Evolutionary conservation across 768 basidiomycete species (phyloP), one percentile per base, ranked within the genome.

Genomic region (Phylloporus arenicola): DNA sequence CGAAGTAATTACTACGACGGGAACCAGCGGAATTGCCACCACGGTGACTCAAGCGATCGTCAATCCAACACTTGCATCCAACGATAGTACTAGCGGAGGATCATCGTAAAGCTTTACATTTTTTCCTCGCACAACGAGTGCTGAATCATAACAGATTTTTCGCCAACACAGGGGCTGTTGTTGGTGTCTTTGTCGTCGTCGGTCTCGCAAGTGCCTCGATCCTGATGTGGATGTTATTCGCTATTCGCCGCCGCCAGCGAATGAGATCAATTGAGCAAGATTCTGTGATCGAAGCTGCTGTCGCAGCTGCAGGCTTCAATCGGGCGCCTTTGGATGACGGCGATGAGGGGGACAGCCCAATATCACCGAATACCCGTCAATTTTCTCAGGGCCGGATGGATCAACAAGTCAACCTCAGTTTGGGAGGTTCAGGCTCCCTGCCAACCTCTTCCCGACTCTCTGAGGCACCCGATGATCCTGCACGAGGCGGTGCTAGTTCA

Each of bases 151-250:
- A 29, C 51, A 90, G 88, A 49, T 98, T 96, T 72, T 94, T 95
- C 69, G 67, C 67, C 44, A 89, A 95, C 63, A 88, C 85, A 20
- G 92, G 92, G 17, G 94, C 92, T 11, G 92, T 97, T 3, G 86
- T 86, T 1, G 95, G 89, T 40, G 88, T 92, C 8, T 98, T 96
- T 60, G 81, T 91, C 34, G 82, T 92, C 14, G 88, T 94, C 16
- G 94, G 92, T 25, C 75, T 98, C 17, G 84, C 89, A 4, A 82
- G 71, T 25, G 83, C 79, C 19, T 81, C 76, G 43, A 89, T 81
- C 48, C 60, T 82, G 35, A 72, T 89, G 43, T 88, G 81, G 77
- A 73, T 85, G 49, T 68, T 87, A 56, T 88, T 89, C 63, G 84
- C 80, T 45, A 64, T 87, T 48, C 81, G 82, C 22, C 78, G 85